These are phyloP conservation scores for Cryptococcus deneoformans DNA, from an alignment of 1,284 basidiomycete species.

Conservation along the genomic window DNA sequence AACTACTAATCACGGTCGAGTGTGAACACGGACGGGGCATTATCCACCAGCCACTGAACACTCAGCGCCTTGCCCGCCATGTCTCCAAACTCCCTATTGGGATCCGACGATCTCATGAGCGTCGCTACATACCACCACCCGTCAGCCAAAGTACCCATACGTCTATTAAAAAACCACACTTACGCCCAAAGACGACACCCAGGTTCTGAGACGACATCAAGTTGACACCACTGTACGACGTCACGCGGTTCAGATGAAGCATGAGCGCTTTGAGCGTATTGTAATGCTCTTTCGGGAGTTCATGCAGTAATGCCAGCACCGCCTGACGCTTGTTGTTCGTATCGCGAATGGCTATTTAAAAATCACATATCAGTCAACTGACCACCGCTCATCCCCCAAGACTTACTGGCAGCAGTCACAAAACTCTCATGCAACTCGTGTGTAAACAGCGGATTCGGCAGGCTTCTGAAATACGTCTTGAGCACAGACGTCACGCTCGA, in stretches of 20 bases:
- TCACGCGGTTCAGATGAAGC: constrained; percentile 82
- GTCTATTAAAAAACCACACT: constrained; percentile 55
- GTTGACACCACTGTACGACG: constrained; percentile 68
- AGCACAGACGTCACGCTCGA: constrained; percentile 94
- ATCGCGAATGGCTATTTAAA: constrained; percentile 62
- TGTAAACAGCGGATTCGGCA: constrained; percentile 88
- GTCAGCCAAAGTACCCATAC: no score
- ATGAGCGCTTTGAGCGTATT: constrained; percentile 78
- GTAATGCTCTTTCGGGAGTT: constrained; percentile 83
- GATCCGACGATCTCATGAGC: constrained; percentile 83
- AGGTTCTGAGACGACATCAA: constrained; percentile 94
- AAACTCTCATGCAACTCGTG: constrained; percentile 90
- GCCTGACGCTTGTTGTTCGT: constrained; percentile 59
- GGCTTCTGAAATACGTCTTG: constrained; percentile 91
- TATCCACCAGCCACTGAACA: constrained; percentile 87
- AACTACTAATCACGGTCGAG: not conserved
- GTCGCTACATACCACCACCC: constrained; percentile 72
- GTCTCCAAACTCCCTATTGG: constrained; percentile 86
- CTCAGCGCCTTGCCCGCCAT: constrained; percentile 84
- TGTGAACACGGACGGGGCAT: constrained; percentile 60
- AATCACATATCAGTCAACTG: no score
- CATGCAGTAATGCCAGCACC: constrained; percentile 67
- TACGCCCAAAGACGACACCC: constrained; percentile 99
- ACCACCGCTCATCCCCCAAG: no score
- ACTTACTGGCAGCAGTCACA: constrained; percentile 63